phyloP scores from a whole-genome alignment of 306 rosid genomes.

The Vachellia collinsii region DNA sequence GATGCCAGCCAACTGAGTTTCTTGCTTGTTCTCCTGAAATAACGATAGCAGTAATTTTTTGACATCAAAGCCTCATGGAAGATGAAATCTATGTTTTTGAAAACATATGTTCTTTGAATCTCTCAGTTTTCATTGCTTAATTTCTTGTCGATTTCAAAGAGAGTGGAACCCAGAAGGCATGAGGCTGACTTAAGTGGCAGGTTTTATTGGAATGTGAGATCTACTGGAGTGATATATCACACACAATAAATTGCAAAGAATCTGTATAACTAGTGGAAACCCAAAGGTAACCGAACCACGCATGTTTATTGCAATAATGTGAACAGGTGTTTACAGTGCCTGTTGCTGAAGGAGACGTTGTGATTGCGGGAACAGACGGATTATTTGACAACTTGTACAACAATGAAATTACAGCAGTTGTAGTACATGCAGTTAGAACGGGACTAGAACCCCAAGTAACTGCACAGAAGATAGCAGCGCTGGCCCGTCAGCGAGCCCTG shows the following conservation, averaged over 20 bases:
- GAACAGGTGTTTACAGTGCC: conserved; percentile 82
- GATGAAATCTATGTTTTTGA: not conserved
- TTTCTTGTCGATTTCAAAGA: not conserved
- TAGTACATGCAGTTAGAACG: conserved; percentile 83
- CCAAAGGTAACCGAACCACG: not conserved
- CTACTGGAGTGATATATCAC: not conserved
- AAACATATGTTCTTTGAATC: not conserved
- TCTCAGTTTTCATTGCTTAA: not conserved
- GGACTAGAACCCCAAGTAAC: conserved; percentile 84
- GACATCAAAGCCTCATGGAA: not conserved
- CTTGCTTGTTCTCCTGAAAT: not conserved
- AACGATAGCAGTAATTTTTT: not conserved
- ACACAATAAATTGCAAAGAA: not conserved
- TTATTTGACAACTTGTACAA: conserved; percentile 89
- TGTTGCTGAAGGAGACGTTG: conserved; percentile 83
- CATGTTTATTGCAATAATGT: conserved; percentile 1
- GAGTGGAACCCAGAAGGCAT: not conserved
- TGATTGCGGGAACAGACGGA: conserved; percentile 93
- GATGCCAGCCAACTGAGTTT: not conserved
- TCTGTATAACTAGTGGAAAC: not conserved
- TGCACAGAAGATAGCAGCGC: conserved; percentile 97
- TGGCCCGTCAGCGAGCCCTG: conserved; percentile 93
- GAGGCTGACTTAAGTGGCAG: not conserved
- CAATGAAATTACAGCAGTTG: conserved; percentile 90
- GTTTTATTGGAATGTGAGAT: not conserved